These are phyloP conservation scores for Saksenaea oblongispora DNA, from an alignment of 371 early-diverging fungal genomes.

Conservation along the genomic window DNA sequence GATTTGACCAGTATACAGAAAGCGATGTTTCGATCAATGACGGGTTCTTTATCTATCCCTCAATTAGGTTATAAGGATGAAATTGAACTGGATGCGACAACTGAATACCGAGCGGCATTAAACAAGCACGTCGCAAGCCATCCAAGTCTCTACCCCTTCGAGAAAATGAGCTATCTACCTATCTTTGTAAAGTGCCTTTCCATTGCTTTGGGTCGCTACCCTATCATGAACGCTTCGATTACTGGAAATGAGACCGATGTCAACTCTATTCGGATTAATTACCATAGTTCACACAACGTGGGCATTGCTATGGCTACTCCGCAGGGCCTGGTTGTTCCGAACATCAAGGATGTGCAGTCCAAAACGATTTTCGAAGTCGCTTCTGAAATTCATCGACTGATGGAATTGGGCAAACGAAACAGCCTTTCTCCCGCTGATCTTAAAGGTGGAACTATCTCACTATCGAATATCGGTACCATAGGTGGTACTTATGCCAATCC, in stretches of 20 bases:
- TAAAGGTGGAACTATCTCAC: constrained; percentile 85
- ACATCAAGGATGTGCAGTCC: constrained; percentile 87
- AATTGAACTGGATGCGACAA: constrained; percentile 73
- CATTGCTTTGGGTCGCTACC: constrained; percentile 80
- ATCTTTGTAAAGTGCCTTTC: constrained; percentile 94
- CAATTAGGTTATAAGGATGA: constrained; percentile 96
- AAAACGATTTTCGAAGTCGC: constrained; percentile 94
- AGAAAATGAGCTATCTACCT: constrained; percentile 92
- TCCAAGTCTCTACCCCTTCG: constrained; percentile 48
- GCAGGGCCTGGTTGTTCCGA: constrained; percentile 91
- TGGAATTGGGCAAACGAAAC: constrained; percentile 68
- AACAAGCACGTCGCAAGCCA: constrained; percentile 59
- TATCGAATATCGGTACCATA: constrained; percentile 94
- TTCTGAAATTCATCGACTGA: constrained; percentile 78
- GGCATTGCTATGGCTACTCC: constrained; percentile 98
- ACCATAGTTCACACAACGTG: constrained; percentile 85
- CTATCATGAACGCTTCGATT: constrained; percentile 86
- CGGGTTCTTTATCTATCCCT: constrained; percentile 88
- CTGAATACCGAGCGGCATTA: constrained; percentile 66
- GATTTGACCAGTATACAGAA: constrained; percentile 85
- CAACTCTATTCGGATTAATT: constrained; percentile 61
- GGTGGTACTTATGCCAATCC: constrained; percentile 93
- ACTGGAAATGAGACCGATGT: constrained; percentile 45
- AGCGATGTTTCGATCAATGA: constrained; percentile 97
- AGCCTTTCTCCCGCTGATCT: constrained; percentile 72